Base-by-base conservation (phyloP, 2,329 filamentous ascomycete species). In the Huntiella abstrusa region DNA sequence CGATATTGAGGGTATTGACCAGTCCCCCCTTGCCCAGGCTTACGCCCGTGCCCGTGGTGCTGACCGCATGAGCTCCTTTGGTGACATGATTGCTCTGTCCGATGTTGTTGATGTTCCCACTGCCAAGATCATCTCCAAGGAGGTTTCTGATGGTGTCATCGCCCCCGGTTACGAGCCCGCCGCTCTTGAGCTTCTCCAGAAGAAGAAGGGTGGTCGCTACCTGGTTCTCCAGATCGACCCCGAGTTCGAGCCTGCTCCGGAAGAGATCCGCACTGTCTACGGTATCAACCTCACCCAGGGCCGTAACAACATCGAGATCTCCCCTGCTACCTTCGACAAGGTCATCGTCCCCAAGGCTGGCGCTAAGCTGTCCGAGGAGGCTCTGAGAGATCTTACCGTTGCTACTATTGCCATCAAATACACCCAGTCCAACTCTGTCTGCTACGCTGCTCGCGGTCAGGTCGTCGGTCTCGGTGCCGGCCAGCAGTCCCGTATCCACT, bases 151-250 rank as follows among this genome's bases (percentile, higher is more conserved):
- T 60, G 91, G 91, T 63, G 82, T 98, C 47, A 85, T 98, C 57
- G 91, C 91, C 33, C 84, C 91, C 33, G 80, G 77, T 19, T 98
- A 91, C 63, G 75, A 83, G 52, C 73, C 77, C 33, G 86, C 83
- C 52, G 91, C 91, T 13, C 74, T 96, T 13, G 84, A 83, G 57
- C 86, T 98, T 51, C 75, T 98, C 53, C 82, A 77, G 65, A 95
- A 94, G 76, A 98, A 98, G 75, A 98, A 98, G 73, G 87, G 80
- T 46, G 91, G 91, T 59, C 92, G 86, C 63, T 98, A 96, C 69
- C 77, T 96, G 41, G 83, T 96, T 41, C 78, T 96, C 37, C 78
- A 96, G 66, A 95, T 98, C 68, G 86, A 98, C 59, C 77, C 83
- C 45, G 75, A 81, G 55, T 96, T 87, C 65, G 73, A 74, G 52